Evolutionary conservation across 805 yeast species (phyloP), one percentile per base, ranked within the genome.

Genomic region (Torulaspora quercuum): DNA sequence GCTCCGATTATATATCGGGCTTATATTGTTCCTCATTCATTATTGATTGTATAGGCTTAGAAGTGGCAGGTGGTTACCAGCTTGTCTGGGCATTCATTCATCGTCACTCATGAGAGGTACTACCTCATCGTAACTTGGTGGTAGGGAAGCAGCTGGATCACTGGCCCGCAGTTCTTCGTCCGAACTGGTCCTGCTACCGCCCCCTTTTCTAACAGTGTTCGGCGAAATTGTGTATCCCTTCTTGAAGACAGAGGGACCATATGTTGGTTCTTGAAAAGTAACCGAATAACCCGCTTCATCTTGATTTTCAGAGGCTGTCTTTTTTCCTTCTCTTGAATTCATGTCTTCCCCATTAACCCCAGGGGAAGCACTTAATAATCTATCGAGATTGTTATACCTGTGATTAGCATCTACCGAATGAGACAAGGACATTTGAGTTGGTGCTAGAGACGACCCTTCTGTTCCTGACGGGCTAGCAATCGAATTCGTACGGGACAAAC

Each of bases 71-170:
- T 12, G 25, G 25, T 25, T 12, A 13, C 19, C 25, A 32, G 29
- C 18, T 24, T 12, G 9, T n/a, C 19, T 6, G 16, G 17, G 17
- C 13, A 19, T 20, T 24, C 42, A 38, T 30, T 52, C 45, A 10
- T 42, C 50, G 28, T 51, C 57, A 29, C 55, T 52, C 49, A 49
- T 35, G 18, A 55, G 34, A 3, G 57, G 49, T 5, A 49, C 40
- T 1, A 49, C 40, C 13, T 58, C 64, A 11, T 53, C 53, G 44
- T 66, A 66, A 11, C 55, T 49, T 3, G 70, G 70, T 18, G 69
- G 69, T 11, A 49, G 50, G 8, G 46, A 35, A 3, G 16, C 23
- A 8, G 37, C 28, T 31, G 32, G 29, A 22, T 20, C 28, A 19
- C 33, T 23, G 9, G n/a, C 23, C 8, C 11, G 10, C 5, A 25